A percentile compares a stretch with the other conserved stretches of the same genome.
These are phyloP conservation scores for Iris macrosiphon DNA, from an alignment of 106 monocot genomes.

Conservation along the genomic window DNA sequence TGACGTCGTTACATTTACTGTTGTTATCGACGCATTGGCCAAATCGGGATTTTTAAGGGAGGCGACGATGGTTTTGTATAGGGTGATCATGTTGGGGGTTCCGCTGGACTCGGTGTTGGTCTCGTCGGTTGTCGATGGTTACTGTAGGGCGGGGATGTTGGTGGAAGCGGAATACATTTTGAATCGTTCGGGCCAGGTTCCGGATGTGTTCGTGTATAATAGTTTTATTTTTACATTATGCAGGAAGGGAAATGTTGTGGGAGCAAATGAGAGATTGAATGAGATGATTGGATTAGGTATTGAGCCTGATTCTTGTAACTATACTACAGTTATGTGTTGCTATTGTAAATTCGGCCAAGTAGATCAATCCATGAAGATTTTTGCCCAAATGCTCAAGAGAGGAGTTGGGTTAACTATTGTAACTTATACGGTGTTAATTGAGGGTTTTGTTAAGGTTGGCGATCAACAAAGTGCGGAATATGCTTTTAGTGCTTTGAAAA, in stretches of 20 bases:
- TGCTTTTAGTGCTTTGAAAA: slow-evolving; percentile 22
- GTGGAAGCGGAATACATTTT: slow-evolving; percentile 16
- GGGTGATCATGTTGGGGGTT: slow-evolving; percentile 24
- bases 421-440: slow-evolving; percentile 34
- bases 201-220: slow-evolving; percentile 38
- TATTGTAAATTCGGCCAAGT: slow-evolving; percentile 27
- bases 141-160: slow-evolving; percentile 42
- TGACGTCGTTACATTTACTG: slow-evolving; percentile 26
- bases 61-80: slow-evolving; percentile 31
- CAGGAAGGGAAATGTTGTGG: slow-evolving; percentile 25
- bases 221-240: slow-evolving; percentile 38
- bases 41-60: slow-evolving; percentile 32
- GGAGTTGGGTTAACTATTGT: slow-evolving; percentile 18
- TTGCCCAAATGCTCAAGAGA: slow-evolving; percentile 38
- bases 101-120: slow-evolving; percentile 19
- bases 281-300: slow-evolving; percentile 37
- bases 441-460: slow-evolving; percentile 16
- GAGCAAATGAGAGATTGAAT: slow-evolving; percentile 18
- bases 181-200: slow-evolving; percentile 4
- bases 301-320: slow-evolving; percentile 36
- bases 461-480: slow-evolving; percentile 27
- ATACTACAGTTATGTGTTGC: slow-evolving; percentile 32
- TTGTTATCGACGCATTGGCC: slow-evolving; percentile 30
- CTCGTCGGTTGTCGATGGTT: slow-evolving; percentile 36
- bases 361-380: slow-evolving; percentile 26